Evolutionary conservation across 2,329 filamentous ascomycete species (phyloP).

Genomic region (Claviceps arundinis): DNA sequence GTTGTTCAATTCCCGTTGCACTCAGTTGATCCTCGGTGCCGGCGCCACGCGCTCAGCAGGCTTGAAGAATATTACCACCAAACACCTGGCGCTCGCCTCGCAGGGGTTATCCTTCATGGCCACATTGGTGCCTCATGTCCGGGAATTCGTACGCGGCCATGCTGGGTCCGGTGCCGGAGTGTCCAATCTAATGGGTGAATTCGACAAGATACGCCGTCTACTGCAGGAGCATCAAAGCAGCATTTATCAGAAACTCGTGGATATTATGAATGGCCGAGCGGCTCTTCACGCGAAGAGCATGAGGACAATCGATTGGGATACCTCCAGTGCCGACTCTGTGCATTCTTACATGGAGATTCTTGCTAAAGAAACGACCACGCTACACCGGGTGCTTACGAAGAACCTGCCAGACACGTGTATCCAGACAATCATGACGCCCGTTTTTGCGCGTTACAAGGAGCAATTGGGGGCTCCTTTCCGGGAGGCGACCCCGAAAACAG

Average conservation of each 20-base stretch:
- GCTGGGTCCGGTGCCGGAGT: slow-evolving; percentile 37
- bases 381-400: slow-evolving; percentile 73
- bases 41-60: slow-evolving; percentile 82
- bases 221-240: slow-evolving; percentile 82
- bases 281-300: slow-evolving; percentile 61
- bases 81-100: slow-evolving; percentile 82
- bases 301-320: slow-evolving; percentile 63
- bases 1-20: slow-evolving; percentile 89
- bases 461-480: slow-evolving; percentile 62
- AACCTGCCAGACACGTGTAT: slow-evolving; percentile 68
- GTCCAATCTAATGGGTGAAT: slow-evolving; percentile 59
- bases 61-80: slow-evolving; percentile 90
- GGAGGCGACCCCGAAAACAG: slow-evolving; percentile 50
- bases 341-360: slow-evolving; percentile 78
- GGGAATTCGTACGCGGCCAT: slow-evolving; percentile 81
- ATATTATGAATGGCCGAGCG: slow-evolving; percentile 77
- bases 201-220: slow-evolving; percentile 73
- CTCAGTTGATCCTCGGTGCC: slow-evolving; percentile 90
- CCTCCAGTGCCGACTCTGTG: slow-evolving; percentile 24
- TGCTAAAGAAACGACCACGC: slow-evolving; percentile 69
- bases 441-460: slow-evolving; percentile 70
- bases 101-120: slow-evolving; percentile 83
- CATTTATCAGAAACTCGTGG: slow-evolving; percentile 85
- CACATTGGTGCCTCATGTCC: slow-evolving; percentile 73
- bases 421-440: slow-evolving; percentile 70